phyloP scores from a whole-genome alignment of 768 basidiomycete species.

The Cystobasidium tubakii region DNA sequence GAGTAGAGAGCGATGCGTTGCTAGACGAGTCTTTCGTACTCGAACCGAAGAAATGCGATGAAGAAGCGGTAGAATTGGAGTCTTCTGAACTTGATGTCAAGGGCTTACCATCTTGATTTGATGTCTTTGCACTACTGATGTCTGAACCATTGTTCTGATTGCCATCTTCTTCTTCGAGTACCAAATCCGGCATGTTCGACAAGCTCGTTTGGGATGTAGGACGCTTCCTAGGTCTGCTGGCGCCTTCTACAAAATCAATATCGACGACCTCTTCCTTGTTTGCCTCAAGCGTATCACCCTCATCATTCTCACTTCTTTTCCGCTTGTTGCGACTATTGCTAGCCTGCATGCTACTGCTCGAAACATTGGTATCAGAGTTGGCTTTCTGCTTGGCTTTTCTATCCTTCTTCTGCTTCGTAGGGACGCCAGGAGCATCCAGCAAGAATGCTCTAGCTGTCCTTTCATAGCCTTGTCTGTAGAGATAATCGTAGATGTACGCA shows the following conservation, averaged over 20 bases:
- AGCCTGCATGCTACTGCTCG: neutral
- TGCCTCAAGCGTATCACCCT: neutral
- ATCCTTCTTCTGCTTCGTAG: neutral
- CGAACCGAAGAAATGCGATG: slow-evolving; percentile 15
- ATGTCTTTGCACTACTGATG: neutral
- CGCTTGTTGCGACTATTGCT: slow-evolving; percentile 22
- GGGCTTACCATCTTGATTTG: neutral
- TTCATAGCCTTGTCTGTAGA: slow-evolving; percentile 37
- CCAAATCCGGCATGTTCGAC: neutral
- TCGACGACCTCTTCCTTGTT: neutral
- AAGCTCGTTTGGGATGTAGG: slow-evolving; percentile 1
- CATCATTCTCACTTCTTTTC: slow-evolving; percentile 20
- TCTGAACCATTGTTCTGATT: neutral
- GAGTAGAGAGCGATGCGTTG: neutral
- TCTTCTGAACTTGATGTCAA: slow-evolving; percentile 4
- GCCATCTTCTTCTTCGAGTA: neutral
- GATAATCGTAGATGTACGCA: slow-evolving; percentile 45
- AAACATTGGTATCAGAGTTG: neutral
- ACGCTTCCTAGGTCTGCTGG: neutral
- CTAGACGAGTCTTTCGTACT: neutral
- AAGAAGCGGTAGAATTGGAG: slow-evolving; percentile 12
- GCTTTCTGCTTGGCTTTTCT: slow-evolving; percentile 3
- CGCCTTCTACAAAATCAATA: neutral
- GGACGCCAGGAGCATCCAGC: neutral
- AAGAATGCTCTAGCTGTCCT: slow-evolving; percentile 41